Conservation (phyloP, 1,284 basidiomycete genomes). For the Naganishia liquefaciens region DNA sequence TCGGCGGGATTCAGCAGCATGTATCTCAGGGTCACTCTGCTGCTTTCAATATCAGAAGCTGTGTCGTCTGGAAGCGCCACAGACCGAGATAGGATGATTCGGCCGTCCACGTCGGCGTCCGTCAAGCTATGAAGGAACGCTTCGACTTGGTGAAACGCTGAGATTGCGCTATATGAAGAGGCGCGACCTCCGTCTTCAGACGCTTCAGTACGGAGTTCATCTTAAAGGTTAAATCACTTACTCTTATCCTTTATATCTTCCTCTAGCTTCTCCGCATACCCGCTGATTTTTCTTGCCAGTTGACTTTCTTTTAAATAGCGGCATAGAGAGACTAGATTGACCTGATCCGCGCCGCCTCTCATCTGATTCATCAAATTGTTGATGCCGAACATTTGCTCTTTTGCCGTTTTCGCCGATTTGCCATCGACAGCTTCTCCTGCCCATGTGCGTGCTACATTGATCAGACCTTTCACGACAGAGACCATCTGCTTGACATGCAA, state of each 20-base stretch:
- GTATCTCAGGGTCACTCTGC: conserved; percentile 72
- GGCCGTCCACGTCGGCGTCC: conserved; percentile 73
- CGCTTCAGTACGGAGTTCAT: no score
- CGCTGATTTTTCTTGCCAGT: conserved; percentile 69
- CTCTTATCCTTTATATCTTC: conserved; percentile 59
- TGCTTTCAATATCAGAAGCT: conserved; percentile 1
- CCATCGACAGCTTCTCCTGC: conserved; percentile 49
- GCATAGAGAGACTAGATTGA: conserved; percentile 80
- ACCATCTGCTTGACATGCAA: conserved; percentile 78
- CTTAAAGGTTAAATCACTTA: conserved; percentile 31
- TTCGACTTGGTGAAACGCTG: conserved; percentile 81
- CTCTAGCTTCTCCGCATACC: conserved; percentile 71
- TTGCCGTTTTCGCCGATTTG: conserved; percentile 39
- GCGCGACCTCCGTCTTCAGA: conserved; percentile 8
- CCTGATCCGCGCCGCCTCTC: conserved; percentile 65
- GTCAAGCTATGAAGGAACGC: conserved; percentile 79
- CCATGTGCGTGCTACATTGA: conserved; percentile 25
- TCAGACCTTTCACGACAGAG: conserved; percentile 38
- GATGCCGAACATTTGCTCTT: conserved; percentile 49
- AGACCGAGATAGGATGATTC: conserved; percentile 51
- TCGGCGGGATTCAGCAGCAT: conserved; percentile 92
- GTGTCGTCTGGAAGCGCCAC: conserved; percentile 50
- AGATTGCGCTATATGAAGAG: conserved; percentile 55
- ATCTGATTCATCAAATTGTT: conserved; percentile 66
- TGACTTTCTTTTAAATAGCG: conserved; percentile 82